Percentiles rank a stretch among this genome's conserved stretches.
phyloP scores from a whole-genome alignment of 1,284 basidiomycete species.

The Irpex sp. region DNA sequence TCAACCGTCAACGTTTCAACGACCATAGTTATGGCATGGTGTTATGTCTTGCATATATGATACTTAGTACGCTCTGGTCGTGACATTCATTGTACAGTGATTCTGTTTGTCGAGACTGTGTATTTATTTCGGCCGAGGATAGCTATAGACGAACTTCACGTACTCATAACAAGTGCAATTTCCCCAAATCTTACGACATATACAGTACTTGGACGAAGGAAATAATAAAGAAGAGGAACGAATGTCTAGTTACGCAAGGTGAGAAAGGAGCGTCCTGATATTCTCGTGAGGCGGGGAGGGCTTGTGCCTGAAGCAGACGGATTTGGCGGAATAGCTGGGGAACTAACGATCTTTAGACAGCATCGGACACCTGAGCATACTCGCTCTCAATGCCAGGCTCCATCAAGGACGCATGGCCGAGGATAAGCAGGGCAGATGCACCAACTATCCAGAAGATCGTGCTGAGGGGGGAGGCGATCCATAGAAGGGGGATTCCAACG shows the following conservation, averaged over 20 bases:
- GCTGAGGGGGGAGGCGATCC: slow-evolving; percentile 62
- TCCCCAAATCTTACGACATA: not conserved
- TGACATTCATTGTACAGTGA: not conserved
- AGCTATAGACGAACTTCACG: not conserved
- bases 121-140: not conserved
- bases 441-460: slow-evolving; percentile 82
- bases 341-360: slow-evolving; percentile 37
- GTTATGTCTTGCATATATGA: not conserved
- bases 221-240: not conserved
- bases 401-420: slow-evolving; percentile 78
- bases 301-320: too few relatives aligned
- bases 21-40: too few relatives aligned
- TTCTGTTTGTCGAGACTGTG: not conserved
- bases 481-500: slow-evolving; percentile 72
- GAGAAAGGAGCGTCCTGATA: not conserved
- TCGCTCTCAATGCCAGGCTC: slow-evolving; percentile 91
- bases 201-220: not conserved
- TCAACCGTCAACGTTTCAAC: not conserved
- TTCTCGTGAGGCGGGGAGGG: too few relatives aligned
- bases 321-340: too few relatives aligned
- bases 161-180: not conserved
- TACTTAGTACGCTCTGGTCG: not conserved
- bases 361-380: slow-evolving; percentile 73
- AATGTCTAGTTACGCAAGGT: not conserved
- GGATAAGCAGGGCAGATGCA: slow-evolving; percentile 70